Evolutionary conservation across 768 basidiomycete species (phyloP), one percentile per base, ranked within the genome.

Genomic region (Termitomyces sp.): DNA sequence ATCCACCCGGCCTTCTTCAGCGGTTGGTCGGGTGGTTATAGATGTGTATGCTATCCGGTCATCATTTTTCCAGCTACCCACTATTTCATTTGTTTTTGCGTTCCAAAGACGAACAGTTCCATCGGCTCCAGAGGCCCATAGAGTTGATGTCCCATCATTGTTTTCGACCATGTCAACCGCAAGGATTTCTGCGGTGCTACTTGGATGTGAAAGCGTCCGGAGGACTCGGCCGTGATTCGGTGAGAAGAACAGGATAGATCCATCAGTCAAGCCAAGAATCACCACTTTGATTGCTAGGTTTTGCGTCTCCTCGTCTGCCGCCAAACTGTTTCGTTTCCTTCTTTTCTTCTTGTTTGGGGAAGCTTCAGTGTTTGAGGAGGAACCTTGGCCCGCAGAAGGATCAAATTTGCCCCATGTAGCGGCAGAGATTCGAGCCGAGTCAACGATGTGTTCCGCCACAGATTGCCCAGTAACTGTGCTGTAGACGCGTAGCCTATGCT

Each of bases 401-500:
- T 72, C 67, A 57, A 78, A 63, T 61, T 68, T 64, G 56, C 71
- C 69, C 86, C 87, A 89, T 37, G 71, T 68, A 26, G 86, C 65
- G 54, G 78, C 67, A 40, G 82, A 78, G 42, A 86, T 80, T 45
- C 82, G 78, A 55, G 79, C 79, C 26, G 74, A 73, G 37, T 85
- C 80, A 19, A 86, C 65, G 17, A 76, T 74, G 68, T 84, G 71
- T 67, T 88, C 85, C 4, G 84, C 79, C 21, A 81, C 68, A 33
- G 81, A 76, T 59, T 78, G 76, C 38, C 76, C 78, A n/a, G 81
- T 75, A 8, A 73, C 61, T 9, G 82, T 79, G 66, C 85, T 78
- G 67, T 84, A 86, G 40, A 87, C 74, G 63, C 85, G 83, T 55
- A 87, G 70, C 45, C 85, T 79, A 65, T 88, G 85, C 68, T 86